Base-by-base conservation (phyloP, 805 yeast species). In the Spathaspora boniae region DNA sequence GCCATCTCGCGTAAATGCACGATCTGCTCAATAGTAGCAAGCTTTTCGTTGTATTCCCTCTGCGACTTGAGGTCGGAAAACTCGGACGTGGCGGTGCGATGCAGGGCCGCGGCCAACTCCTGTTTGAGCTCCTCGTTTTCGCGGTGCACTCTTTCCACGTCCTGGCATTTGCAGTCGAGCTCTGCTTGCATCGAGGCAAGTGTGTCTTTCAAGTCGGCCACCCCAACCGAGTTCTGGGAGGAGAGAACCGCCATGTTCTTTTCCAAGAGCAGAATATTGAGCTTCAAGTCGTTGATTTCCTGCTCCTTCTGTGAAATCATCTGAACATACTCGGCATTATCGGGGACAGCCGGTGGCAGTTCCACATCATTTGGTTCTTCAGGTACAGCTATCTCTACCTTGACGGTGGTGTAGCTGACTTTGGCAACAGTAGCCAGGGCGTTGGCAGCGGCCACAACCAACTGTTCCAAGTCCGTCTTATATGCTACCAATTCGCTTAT, bases 261-360 rank as follows among this genome's bases (percentile, higher is more conserved):
- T 41, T 74, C 70, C 24, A 76, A 48, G 2, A 74, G 58, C 6
- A 62, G 54, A 7, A 76, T 58, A 42, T 72, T 75, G 36, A 76
- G 51, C 9, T 58, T 53, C 9, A 72, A 53, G 31, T 76, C 78
- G 24, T 67, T 68, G 11, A 74, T 50, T 9, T 43, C 33, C 16
- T 41, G 46, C 16, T 61, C 63, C 23, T 54, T 58, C 16, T 53
- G 33, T 4, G 18, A 3, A 3, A 34, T 29, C 12, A 22, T 11
- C n/a, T n/a, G n/a, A n/a, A n/a, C n/a, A n/a, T n/a, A n/a, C n/a
- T n/a, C n/a, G n/a, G n/a, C n/a, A n/a, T n/a, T n/a, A n/a, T n/a
- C n/a, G n/a, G 25, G 25, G 25, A n/a, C n/a, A 22, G 25, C 25
- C n/a, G 25, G 25, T 22, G n/a, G 25, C n/a, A 22, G 25, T n/a